Base-by-base conservation (phyloP, 2,329 filamentous ascomycete genomes). In the Fusarium virguliforme region DNA sequence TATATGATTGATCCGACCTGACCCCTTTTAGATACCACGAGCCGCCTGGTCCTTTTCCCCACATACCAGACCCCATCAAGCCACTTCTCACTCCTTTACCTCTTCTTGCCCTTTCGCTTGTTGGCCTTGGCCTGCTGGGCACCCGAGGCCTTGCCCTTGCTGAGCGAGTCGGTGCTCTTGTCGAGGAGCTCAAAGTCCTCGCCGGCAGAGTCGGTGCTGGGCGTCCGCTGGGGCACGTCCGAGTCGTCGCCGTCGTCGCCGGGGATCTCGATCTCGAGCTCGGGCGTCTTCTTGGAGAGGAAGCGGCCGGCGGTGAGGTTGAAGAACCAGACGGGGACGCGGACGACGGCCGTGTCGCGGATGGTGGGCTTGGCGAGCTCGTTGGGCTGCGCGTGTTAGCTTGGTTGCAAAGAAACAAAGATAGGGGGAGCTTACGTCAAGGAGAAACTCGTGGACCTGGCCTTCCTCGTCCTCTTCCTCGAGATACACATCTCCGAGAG, bases 391-490 rank as follows among this genome's bases (percentile, higher is more conserved):
- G 55, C 35, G 50, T 54, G 68, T 79, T 74, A 67, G 60, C 6
- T 22, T 18, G n/a, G 32, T 26, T 34, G 40, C 57, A 4, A 60
- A 35, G 9, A 32, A 43, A 13, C 5, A 15, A 41, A 28, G 30
- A 28, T 9, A 57, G 2, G 18, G 18, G 18, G 18, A 18, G 88
- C 92, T 86, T 83, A 98, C 90, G 79, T 99, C 95, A 66, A 99
- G 90, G 70, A 98, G 84, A 78, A 91, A 97, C 79, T 98, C 94
- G 73, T 92, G 89, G 34, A 90, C 88, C 61, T 93, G 90, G 59
- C 96, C 96, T 26, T 98, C 94, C 73, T 95, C 94, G 57, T 94
- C 94, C 75, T 94, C 88, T 78, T 97, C 93, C 81, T 98, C 95
- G n/a, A 99, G 86, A 78, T 94, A 99, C 12, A 99, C 96, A 75